Evolutionary conservation across 208 protist genomes (phyloP).

Genomic region (Wallacemonas sp.): DNA sequence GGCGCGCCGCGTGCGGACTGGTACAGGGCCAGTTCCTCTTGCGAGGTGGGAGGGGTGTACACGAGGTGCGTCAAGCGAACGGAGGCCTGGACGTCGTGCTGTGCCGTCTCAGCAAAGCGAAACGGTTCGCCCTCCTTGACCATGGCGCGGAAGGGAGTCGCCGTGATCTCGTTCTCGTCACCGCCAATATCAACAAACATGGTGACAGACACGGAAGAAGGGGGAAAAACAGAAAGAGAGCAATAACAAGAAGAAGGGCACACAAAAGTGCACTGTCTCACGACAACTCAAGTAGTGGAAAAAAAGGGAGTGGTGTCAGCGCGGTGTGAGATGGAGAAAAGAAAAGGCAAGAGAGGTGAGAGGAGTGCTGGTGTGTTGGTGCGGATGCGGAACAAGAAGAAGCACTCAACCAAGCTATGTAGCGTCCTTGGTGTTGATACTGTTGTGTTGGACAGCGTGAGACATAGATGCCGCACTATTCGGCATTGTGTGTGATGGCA

Average conservation of each 20-base stretch:
- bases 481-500: too few species aligned
- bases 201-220: neutral
- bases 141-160: slow-evolving; percentile 62
- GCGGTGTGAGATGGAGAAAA: neutral
- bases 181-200: slow-evolving; percentile 21
- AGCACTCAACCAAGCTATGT: too few species aligned
- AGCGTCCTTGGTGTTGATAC: neutral
- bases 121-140: slow-evolving; percentile 66
- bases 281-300: neutral
- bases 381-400: too few species aligned
- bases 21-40: slow-evolving; percentile 41
- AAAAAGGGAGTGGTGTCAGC: neutral
- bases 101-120: slow-evolving; percentile 45
- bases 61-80: slow-evolving; percentile 75
- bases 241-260: neutral
- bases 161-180: slow-evolving; percentile 43
- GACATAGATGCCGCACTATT: too few species aligned
- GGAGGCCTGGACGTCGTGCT: slow-evolving; percentile 57
- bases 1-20: slow-evolving; percentile 15
- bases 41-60: slow-evolving; percentile 65
- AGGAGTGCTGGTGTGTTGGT: too few species aligned
- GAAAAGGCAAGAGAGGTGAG: neutral
- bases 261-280: too few species aligned
- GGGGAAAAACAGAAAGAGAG: slow-evolving; percentile 9
- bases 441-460: slow-evolving; percentile 7